Percentiles rank a stretch among this genome's conserved stretches.
Conservation (phyloP, 352 stramenopile species). For the Poterioochromonas sp. region DNA sequence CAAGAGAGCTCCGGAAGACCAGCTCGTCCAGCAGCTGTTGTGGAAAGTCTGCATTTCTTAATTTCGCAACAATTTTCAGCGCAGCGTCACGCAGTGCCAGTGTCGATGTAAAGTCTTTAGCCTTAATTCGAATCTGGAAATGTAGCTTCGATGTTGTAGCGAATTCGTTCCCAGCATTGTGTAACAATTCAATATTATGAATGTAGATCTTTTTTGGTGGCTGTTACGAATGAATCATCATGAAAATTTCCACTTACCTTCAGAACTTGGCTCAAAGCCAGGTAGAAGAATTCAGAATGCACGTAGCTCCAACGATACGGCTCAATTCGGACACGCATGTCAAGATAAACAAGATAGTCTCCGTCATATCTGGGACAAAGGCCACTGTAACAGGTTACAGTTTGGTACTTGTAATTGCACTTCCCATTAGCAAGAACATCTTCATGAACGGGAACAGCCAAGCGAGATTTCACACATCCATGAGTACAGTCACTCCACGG, state of each 20-base stretch:
- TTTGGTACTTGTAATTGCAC: constrained; percentile 15
- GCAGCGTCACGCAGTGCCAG: not conserved
- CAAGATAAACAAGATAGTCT: constrained; percentile 26
- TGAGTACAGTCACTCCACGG: constrained; percentile 27
- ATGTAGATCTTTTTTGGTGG: not conserved
- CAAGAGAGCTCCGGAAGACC: not conserved
- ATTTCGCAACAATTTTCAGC: not conserved
- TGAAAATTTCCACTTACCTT: too few species aligned
- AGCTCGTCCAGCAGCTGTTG: not conserved
- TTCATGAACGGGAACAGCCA: not conserved
- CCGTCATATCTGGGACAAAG: not conserved
- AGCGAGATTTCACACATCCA: not conserved
- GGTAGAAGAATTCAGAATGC: constrained; percentile 17
- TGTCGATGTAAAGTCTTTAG: not conserved
- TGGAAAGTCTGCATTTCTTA: not conserved
- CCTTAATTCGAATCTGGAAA: constrained; percentile 25
- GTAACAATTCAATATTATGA: not conserved
- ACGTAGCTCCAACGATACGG: constrained; percentile 7
- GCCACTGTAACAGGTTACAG: constrained; percentile 2
- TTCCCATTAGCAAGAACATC: not conserved
- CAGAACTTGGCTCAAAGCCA: not conserved
- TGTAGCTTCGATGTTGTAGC: not conserved
- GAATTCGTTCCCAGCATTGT: not conserved
- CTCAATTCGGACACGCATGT: not conserved
- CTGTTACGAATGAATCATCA: too few species aligned